Conservation (phyloP, 768 basidiomycete genomes). For the Boletus eberwhitei region DNA sequence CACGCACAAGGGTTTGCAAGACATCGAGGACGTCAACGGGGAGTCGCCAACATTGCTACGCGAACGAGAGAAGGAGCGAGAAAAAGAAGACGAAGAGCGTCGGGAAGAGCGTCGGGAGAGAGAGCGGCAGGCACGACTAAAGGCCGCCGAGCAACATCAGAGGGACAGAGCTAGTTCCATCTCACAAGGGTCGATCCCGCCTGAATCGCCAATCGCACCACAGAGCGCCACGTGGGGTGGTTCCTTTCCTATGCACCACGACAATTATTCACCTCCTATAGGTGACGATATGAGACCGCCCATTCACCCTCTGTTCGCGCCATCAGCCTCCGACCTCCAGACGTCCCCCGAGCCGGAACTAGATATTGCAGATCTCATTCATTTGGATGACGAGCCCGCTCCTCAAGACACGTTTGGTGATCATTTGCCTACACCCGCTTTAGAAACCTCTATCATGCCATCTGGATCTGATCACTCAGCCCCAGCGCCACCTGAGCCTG, state of each 20-base stretch:
- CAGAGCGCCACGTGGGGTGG: constrained; percentile 57
- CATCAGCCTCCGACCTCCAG: constrained; percentile 40
- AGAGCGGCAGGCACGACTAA: constrained; percentile 63
- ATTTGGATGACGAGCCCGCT: constrained; percentile 62
- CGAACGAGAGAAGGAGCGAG: constrained; percentile 54
- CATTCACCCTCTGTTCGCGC: constrained; percentile 34
- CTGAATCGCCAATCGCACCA: constrained; percentile 62
- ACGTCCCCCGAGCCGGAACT: constrained; percentile 54
- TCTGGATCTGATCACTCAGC: constrained; percentile 5
- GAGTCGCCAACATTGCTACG: constrained; percentile 38
- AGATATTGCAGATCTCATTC: constrained; percentile 72
- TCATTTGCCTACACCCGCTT: constrained; percentile 14
- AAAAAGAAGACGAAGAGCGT: constrained; percentile 65
- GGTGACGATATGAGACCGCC: constrained; percentile 26
- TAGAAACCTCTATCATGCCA: constrained; percentile 12
- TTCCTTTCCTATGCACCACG: constrained; percentile 45
- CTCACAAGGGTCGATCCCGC: constrained; percentile 55
- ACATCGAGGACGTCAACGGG: constrained; percentile 78
- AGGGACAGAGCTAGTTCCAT: constrained; percentile 50
- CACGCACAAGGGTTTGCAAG: constrained; percentile 90
- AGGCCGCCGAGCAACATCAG: constrained; percentile 41
- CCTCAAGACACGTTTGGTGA: constrained; percentile 33
- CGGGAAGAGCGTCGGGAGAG: constrained; percentile 59
- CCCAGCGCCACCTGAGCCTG: constrained; percentile 14
- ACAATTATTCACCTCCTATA: constrained; percentile 26